A percentile compares a stretch with the other conserved stretches of the same genome.
These are phyloP conservation scores for Hippophae tibetana DNA, from an alignment of 306 rosid genomes.

Conservation along the genomic window DNA sequence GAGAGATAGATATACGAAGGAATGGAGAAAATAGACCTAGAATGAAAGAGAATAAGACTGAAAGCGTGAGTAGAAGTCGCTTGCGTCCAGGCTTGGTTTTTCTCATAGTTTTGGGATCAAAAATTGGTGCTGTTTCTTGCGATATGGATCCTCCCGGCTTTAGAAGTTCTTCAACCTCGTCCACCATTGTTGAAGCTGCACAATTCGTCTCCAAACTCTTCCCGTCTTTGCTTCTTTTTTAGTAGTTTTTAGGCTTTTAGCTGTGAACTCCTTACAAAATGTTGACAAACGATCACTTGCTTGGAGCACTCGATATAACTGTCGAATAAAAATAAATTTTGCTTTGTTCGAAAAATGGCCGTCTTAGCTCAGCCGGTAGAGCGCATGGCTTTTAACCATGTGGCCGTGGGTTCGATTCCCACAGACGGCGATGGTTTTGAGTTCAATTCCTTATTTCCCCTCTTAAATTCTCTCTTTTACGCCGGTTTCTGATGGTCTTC, in stretches of 20 bases:
- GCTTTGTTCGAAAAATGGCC: background rate
- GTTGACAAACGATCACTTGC: no score
- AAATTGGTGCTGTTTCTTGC: conserved; percentile 8
- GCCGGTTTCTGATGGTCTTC: no score
- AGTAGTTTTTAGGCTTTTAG: background rate
- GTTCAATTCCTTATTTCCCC: background rate
- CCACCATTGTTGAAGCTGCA: conserved; percentile 45
- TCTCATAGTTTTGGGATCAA: conserved; percentile 55
- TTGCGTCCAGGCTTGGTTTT: conserved; percentile 73
- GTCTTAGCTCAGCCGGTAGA: conserved; percentile 37
- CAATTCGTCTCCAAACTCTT: background rate
- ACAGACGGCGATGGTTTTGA: conserved; percentile 9
- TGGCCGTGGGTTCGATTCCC: conserved; percentile 38
- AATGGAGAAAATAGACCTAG: conserved; percentile 33
- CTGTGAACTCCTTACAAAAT: background rate
- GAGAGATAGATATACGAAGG: conserved; percentile 2
- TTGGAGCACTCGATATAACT: no score
- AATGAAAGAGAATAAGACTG: conserved; percentile 71
- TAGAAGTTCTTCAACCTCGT: conserved; percentile 34
- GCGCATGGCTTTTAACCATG: conserved; percentile 35
- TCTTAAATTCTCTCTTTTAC: no score
- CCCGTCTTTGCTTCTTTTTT: background rate
- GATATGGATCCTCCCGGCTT: conserved; percentile 6
- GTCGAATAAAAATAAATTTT: no score
- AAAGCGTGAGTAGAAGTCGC: conserved; percentile 51